A percentile compares a stretch with the other conserved stretches of the same genome.
These are phyloP conservation scores for Acacia acuminata DNA, from an alignment of 306 rosid species.

Conservation along the genomic window DNA sequence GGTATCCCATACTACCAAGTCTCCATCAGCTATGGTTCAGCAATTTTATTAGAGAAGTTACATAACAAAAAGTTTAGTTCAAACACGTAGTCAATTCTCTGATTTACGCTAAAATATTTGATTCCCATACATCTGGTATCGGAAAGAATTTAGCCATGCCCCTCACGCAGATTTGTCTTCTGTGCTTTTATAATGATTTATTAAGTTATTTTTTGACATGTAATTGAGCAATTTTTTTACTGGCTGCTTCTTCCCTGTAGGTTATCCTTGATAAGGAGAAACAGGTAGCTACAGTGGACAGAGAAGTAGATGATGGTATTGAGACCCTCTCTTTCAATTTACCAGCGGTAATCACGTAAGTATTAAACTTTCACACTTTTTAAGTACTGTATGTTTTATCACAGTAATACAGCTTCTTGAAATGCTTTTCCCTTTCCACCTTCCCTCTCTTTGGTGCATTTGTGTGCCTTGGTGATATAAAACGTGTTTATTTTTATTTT, in stretches of 20 bases:
- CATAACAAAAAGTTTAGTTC: background rate
- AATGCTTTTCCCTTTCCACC: background rate
- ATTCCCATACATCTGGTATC: background rate
- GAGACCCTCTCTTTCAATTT: conserved; percentile 78
- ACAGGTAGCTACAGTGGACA: conserved; percentile 72
- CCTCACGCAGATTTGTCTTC: background rate
- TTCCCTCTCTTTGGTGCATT: background rate
- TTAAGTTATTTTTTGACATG: background rate
- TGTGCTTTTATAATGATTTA: background rate
- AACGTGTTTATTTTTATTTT: background rate
- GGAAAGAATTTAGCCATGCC: background rate
- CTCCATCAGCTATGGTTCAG: background rate
- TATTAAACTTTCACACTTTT: background rate
- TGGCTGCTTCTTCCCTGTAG: conserved; percentile 68
- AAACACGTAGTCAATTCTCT: background rate
- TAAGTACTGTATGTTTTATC: background rate
- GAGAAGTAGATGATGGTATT: conserved; percentile 93
- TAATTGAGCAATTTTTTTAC: conserved; percentile 29
- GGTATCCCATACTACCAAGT: no score
- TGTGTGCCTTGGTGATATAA: background rate
- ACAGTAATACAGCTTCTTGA: background rate
- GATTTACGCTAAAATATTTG: background rate
- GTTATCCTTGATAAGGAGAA: conserved; percentile 91
- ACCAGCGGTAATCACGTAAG: conserved; percentile 96
- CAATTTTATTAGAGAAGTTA: background rate